Conservation (phyloP, 192 early-diverging fungal species). For the Umbelopsis sp. region DNA sequence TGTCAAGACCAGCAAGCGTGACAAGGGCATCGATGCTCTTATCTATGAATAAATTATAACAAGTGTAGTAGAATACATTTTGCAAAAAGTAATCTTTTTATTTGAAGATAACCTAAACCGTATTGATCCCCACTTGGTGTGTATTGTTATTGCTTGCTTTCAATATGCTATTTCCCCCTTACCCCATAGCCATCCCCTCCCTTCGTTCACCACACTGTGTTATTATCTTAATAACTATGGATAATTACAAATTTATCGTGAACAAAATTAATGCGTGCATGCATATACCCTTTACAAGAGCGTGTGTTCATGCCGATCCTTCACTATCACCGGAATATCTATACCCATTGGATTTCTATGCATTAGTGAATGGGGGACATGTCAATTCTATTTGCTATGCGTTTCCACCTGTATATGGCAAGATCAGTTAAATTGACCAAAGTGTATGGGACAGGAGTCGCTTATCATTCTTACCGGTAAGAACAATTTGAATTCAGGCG, state of each 20-base stretch:
- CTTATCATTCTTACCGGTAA: slow-evolving; percentile 59
- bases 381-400: neutral
- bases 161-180: no score
- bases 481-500: slow-evolving; percentile 90
- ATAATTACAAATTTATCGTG: slow-evolving; percentile 10
- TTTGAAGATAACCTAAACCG: no score
- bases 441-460: neutral
- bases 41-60: slow-evolving; percentile 42
- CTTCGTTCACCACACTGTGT: slow-evolving; percentile 17
- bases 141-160: no score
- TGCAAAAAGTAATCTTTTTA: slow-evolving; percentile 1
- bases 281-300: neutral
- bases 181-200: neutral
- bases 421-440: neutral
- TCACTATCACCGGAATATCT: neutral
- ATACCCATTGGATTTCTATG: neutral
- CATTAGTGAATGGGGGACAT: slow-evolving; percentile 8
- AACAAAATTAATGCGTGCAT: neutral
- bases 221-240: neutral
- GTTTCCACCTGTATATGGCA: neutral
- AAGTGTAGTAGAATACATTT: slow-evolving; percentile 18
- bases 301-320: neutral
- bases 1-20: slow-evolving; percentile 23
- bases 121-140: no score
- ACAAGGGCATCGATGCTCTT: slow-evolving; percentile 22